Conservation (phyloP, 208 protist genomes). For the Borovskyia barvae region DNA sequence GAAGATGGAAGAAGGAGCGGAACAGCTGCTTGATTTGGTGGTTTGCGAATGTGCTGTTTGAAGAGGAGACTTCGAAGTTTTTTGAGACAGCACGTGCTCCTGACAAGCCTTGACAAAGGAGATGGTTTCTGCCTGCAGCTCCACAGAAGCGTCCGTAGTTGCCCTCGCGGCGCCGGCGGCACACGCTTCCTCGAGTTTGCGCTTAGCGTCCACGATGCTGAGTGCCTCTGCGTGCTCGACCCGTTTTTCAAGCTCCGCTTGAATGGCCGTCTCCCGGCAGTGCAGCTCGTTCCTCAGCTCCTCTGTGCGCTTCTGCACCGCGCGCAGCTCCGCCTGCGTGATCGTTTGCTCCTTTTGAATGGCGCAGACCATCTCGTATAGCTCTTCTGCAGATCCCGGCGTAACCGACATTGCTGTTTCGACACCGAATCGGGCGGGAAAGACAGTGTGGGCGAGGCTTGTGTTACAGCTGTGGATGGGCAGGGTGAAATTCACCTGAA, state of each 20-base stretch:
- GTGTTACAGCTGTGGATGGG: no score
- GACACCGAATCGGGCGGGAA: no score
- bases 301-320: conserved; percentile 12
- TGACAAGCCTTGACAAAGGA: no score
- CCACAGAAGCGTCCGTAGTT: neutral
- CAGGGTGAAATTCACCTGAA: no score
- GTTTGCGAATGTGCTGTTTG: no score
- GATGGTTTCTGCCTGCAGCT: neutral
- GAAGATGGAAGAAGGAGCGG: no score
- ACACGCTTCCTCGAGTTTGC: neutral
- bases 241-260: conserved; percentile 5
- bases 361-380: conserved; percentile 24
- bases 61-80: no score
- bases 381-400: conserved; percentile 23
- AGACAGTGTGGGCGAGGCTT: no score
- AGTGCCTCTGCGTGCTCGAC: neutral
- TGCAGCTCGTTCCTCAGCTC: neutral
- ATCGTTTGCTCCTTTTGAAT: conserved; percentile 22
- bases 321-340: conserved; percentile 15
- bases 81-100: no score
- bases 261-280: neutral
- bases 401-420: no score
- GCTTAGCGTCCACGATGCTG: neutral
- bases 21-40: no score
- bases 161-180: conserved; percentile 3